Conservation (phyloP, 768 basidiomycete genomes). For the Tylopilus subfusipes region DNA sequence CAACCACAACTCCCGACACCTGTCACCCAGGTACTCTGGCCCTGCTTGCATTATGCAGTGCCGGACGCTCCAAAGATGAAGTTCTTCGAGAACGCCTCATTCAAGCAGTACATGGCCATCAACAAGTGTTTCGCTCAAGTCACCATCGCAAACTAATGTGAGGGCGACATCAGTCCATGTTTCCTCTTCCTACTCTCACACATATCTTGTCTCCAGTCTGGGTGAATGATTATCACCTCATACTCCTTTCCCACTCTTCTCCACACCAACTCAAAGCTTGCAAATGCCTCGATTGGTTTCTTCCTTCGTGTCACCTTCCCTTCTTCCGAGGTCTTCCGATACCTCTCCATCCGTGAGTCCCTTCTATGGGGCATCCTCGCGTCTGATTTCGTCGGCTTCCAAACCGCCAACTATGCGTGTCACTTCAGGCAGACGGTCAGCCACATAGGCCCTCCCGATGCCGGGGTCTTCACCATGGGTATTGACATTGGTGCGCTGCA, state of each 20-base stretch:
- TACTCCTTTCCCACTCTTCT: conserved; percentile 88
- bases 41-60: conserved; percentile 80
- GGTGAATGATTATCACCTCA: conserved; percentile 98
- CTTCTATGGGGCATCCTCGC: no score
- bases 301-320: no score
- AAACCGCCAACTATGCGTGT: conserved; percentile 77
- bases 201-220: conserved; percentile 43
- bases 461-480: conserved; percentile 85
- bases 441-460: conserved; percentile 84
- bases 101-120: conserved; percentile 82
- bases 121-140: conserved; percentile 88
- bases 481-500: conserved; percentile 73
- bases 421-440: conserved; percentile 85
- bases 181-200: not conserved
- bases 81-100: conserved; percentile 72
- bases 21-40: conserved; percentile 64
- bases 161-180: conserved; percentile 74
- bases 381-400: conserved; percentile 91
- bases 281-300: no score
- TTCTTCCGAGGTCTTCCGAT: no score
- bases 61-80: conserved; percentile 87
- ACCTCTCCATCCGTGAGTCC: no score
- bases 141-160: conserved; percentile 75
- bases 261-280: conserved; percentile 70
- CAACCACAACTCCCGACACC: conserved; percentile 17